Percentiles rank a stretch among this genome's conserved stretches.
phyloP scores from a whole-genome alignment of 192 early-diverging fungal species.

The Coemansia sp. region DNA sequence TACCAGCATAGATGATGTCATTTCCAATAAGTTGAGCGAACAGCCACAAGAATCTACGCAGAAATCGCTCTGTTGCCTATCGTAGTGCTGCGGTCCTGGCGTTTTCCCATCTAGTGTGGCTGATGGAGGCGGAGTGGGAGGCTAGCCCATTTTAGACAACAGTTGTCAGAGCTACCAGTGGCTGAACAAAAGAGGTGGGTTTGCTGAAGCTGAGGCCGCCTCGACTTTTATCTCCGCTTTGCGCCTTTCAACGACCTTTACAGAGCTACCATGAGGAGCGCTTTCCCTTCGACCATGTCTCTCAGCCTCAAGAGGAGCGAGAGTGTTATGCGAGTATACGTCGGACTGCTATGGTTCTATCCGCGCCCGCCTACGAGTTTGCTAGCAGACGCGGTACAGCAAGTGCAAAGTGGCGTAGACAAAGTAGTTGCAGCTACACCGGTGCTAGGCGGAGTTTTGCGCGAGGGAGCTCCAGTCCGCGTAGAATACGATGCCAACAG shows the following conservation, averaged over 20 bases:
- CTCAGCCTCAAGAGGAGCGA: neutral
- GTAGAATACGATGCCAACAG: neutral
- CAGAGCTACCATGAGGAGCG: neutral
- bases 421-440: slow-evolving; percentile 5
- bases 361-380: neutral
- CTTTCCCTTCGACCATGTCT: neutral
- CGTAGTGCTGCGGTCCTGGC: neutral
- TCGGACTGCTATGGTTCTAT: slow-evolving; percentile 32
- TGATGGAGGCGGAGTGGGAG: neutral
- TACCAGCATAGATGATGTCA: no score
- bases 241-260: neutral
- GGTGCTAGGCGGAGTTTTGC: slow-evolving; percentile 10
- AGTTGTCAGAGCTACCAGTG: neutral
- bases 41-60: no score
- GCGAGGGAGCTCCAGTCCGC: neutral
- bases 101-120: neutral
- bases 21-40: no score
- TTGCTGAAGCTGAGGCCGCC: neutral
- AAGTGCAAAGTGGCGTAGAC: slow-evolving; percentile 14
- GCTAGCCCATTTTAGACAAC: neutral
- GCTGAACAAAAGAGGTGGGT: neutral
- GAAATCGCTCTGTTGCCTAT: neutral
- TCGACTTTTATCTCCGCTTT: neutral
- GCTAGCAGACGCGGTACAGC: neutral
- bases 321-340: slow-evolving; percentile 15